These are phyloP conservation scores for Setomelanomma holmii DNA, from an alignment of 2,329 filamentous ascomycete genomes.

Conservation along the genomic window DNA sequence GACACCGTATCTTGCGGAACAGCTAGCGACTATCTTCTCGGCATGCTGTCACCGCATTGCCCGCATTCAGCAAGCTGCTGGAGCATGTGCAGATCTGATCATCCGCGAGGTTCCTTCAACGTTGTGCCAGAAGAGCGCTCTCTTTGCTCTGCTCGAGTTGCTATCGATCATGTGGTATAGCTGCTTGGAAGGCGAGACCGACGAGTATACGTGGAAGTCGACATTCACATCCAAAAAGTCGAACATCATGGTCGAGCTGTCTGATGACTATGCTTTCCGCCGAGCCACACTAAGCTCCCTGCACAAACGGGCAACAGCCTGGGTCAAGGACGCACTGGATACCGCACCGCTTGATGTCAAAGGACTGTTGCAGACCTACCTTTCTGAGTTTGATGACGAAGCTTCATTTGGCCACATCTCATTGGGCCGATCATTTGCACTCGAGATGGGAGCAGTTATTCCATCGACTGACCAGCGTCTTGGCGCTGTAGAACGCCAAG, in stretches of 20 bases:
- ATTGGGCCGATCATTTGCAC: slow-evolving; percentile 88
- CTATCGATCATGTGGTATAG: slow-evolving; percentile 94
- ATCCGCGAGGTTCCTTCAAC: slow-evolving; percentile 85
- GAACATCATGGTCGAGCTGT: slow-evolving; percentile 85
- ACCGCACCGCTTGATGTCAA: slow-evolving; percentile 93
- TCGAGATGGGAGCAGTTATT: slow-evolving; percentile 89
- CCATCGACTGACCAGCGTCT: slow-evolving; percentile 86
- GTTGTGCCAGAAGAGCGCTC: slow-evolving; percentile 84
- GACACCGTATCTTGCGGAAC: slow-evolving; percentile 87
- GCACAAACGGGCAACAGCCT: slow-evolving; percentile 76
- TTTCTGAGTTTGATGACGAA: slow-evolving; percentile 93
- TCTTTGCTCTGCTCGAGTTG: slow-evolving; percentile 92
- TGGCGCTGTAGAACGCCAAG: slow-evolving; percentile 76
- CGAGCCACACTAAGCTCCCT: slow-evolving; percentile 79
- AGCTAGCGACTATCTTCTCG: slow-evolving; percentile 84
- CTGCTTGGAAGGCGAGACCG: slow-evolving; percentile 91
- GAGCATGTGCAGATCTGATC: slow-evolving; percentile 82
- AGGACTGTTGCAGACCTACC: slow-evolving; percentile 91
- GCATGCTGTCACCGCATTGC: slow-evolving; percentile 93
- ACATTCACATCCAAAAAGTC: slow-evolving; percentile 79
- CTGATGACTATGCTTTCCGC: slow-evolving; percentile 87
- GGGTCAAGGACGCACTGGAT: slow-evolving; percentile 82
- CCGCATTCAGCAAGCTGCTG: slow-evolving; percentile 87
- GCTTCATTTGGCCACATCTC: slow-evolving; percentile 90
- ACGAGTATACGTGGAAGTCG: slow-evolving; percentile 88